Conservation (phyloP, 768 basidiomycete species). For the Collybia nuda region DNA sequence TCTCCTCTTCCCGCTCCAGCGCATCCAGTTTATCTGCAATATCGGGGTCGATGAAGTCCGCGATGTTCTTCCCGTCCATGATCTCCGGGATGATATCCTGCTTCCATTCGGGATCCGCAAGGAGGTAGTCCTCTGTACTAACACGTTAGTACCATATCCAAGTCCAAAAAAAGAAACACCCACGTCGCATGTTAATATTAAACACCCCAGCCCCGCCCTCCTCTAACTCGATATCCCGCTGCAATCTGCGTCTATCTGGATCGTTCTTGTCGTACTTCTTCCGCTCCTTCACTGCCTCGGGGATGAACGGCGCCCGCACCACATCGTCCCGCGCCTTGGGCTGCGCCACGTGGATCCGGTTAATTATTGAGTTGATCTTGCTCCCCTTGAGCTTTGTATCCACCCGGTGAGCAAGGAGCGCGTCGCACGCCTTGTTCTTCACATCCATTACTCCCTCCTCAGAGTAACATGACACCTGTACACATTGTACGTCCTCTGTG, state of each 20-base stretch:
- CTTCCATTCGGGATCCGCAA: slow-evolving; percentile 93
- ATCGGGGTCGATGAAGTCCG: slow-evolving; percentile 98
- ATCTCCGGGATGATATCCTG: slow-evolving; percentile 97
- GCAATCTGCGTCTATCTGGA: slow-evolving; percentile 69
- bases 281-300: slow-evolving; percentile 74
- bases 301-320: slow-evolving; percentile 85
- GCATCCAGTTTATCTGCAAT: slow-evolving; percentile 97
- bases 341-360: slow-evolving; percentile 94
- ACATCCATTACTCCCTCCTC: slow-evolving; percentile 98
- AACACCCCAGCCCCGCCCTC: slow-evolving; percentile 90
- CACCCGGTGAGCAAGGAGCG: slow-evolving; percentile 91
- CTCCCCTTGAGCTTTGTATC: slow-evolving; percentile 92
- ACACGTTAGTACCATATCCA: neutral
- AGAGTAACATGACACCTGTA: slow-evolving; percentile 92
- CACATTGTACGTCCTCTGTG: slow-evolving; percentile 63
- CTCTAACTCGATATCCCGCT: slow-evolving; percentile 81
- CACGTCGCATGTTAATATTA: slow-evolving; percentile 88
- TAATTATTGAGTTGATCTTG: slow-evolving; percentile 90
- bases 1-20: slow-evolving; percentile 94
- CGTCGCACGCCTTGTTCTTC: slow-evolving; percentile 94
- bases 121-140: slow-evolving; percentile 79
- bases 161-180: slow-evolving; percentile 24
- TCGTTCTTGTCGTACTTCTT: slow-evolving; percentile 88
- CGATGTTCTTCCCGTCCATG: slow-evolving; percentile 97
- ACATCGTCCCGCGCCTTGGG: slow-evolving; percentile 91